Conservation (phyloP, 805 yeast genomes). For the Pichia eremophila region DNA sequence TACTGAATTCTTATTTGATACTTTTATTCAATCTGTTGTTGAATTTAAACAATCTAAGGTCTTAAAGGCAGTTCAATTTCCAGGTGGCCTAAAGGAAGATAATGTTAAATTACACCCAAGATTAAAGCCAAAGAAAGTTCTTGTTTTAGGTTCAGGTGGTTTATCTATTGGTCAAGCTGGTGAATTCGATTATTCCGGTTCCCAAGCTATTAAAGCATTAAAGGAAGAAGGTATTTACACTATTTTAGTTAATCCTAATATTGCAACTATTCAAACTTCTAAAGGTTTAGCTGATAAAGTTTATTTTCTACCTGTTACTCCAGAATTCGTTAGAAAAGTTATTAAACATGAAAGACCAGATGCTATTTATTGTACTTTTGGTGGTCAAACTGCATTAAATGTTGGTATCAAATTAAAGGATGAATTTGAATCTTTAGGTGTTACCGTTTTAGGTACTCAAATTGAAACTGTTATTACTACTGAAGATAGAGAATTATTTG, state of each 20-base stretch:
- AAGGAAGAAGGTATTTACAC: conserved; percentile 97
- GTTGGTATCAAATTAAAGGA: conserved; percentile 95
- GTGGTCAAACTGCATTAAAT: conserved; percentile 96
- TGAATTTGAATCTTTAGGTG: conserved; percentile 86
- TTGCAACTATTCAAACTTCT: conserved; percentile 97
- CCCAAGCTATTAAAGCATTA: conserved; percentile 97
- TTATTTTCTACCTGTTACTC: conserved; percentile 93
- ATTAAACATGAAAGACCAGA: conserved; percentile 94
- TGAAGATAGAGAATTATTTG: conserved; percentile 95
- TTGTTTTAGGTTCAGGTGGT: conserved; percentile 96
- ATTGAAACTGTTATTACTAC: conserved; percentile 94
- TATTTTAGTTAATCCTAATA: conserved; percentile 91
- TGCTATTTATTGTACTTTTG: conserved; percentile 93
- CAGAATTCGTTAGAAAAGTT: conserved; percentile 94
- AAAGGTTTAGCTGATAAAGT: conserved; percentile 97
- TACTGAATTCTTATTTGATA: conserved; percentile 93
- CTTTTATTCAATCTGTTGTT: conserved; percentile 73
- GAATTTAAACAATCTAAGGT: conserved; percentile 48
- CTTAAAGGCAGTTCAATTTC: conserved; percentile 73
- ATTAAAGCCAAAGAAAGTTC: conserved; percentile 79
- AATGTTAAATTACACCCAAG: conserved; percentile 70
- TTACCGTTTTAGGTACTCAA: conserved; percentile 92
- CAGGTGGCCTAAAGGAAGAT: conserved; percentile 76
- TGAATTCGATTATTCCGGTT: conserved; percentile 97
- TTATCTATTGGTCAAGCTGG: conserved; percentile 98